Evolutionary conservation across 345 rosid genomes (phyloP).

Genomic region (Ricinus communis): DNA sequence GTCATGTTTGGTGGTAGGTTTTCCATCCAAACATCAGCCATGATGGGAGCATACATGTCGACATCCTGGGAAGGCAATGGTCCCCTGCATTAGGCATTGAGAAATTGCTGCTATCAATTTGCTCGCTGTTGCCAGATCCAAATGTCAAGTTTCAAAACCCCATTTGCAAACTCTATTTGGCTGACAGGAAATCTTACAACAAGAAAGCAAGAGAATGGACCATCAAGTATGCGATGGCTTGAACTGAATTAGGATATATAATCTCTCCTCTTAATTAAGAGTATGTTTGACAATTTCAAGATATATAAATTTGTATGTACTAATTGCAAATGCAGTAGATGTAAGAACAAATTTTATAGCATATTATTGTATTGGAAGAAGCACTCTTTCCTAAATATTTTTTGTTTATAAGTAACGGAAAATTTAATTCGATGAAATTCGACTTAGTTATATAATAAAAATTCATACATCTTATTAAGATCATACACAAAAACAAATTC

Average conservation of each 20-base stretch:
- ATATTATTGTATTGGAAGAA: no score
- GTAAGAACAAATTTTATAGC: no score
- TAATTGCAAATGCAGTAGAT: no score
- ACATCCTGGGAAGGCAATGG: constrained; percentile 7
- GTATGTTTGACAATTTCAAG: no score
- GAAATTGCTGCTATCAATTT: constrained; percentile 16
- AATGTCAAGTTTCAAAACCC: neutral
- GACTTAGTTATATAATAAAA: no score
- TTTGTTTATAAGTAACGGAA: no score
- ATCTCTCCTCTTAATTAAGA: no score
- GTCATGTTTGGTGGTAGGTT: no score
- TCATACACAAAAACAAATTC: no score
- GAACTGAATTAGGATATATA: neutral
- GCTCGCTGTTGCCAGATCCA: constrained; percentile 18
- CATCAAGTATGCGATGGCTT: constrained; percentile 6
- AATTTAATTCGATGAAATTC: no score
- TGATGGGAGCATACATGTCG: constrained; percentile 16
- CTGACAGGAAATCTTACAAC: constrained; percentile 7
- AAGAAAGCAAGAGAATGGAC: constrained; percentile 19
- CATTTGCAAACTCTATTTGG: neutral
- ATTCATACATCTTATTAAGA: no score
- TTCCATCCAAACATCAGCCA: constrained; percentile 16
- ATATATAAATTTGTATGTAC: neutral
- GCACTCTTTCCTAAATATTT: no score
- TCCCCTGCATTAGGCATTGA: constrained; percentile 6